Evolutionary conservation across 331 rosid genomes (phyloP).

Genomic region (Quercus phellos): DNA sequence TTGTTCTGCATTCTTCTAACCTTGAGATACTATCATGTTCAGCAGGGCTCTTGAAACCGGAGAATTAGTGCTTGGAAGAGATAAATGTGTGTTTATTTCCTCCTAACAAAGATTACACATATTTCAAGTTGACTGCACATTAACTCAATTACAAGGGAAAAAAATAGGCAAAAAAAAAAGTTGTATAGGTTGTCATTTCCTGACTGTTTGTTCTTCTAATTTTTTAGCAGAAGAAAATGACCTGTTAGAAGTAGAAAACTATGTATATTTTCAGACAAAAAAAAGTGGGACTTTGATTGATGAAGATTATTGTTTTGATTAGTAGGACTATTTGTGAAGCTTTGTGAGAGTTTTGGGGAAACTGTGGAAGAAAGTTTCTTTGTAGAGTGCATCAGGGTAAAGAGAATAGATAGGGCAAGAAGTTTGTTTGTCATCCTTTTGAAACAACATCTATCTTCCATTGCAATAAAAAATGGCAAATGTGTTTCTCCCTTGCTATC

Average conservation of each 20-base stretch:
- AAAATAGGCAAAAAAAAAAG: conserved; percentile 18
- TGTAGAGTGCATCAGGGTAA: neutral
- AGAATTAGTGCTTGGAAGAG: conserved; percentile 34
- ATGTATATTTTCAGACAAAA: conserved; percentile 32
- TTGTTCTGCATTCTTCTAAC: conserved; percentile 9
- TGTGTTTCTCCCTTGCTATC: too few relatives aligned
- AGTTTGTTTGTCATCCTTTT: conserved; percentile 6
- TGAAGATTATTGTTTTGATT: conserved; percentile 43
- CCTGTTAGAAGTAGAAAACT: conserved; percentile 44
- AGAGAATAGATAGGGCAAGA: neutral
- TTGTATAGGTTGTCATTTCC: conserved; percentile 70
- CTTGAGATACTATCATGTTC: conserved; percentile 19
- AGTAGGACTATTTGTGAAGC: conserved; percentile 32
- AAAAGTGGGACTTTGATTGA: conserved; percentile 33
- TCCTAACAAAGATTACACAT: conserved; percentile 23
- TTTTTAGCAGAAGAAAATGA: conserved; percentile 87
- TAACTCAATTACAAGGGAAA: conserved; percentile 30
- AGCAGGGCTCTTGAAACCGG: conserved; percentile 68
- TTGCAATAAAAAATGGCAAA: too few relatives aligned
- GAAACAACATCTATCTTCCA: too few relatives aligned
- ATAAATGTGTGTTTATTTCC: conserved; percentile 13
- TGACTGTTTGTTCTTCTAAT: conserved; percentile 72
- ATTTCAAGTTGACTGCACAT: conserved; percentile 33
- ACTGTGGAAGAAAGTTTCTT: conserved; percentile 9
- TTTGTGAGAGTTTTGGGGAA: conserved; percentile 25